Evolutionary conservation across 345 rosid genomes (phyloP).

Genomic region (Citrus hindsii): DNA sequence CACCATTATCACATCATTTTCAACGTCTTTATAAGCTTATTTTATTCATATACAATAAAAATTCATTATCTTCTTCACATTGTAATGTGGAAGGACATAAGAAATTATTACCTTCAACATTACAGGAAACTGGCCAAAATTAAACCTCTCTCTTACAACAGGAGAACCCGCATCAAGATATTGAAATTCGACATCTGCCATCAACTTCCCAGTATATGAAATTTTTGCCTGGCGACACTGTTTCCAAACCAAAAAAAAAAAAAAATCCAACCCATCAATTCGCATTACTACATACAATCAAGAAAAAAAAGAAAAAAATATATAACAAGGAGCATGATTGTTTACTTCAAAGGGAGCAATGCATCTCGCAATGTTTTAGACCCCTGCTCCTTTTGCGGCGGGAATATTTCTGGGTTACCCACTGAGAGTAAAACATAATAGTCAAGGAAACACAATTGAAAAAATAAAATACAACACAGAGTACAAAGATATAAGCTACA

Average conservation of each 20-base stretch:
- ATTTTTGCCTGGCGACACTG: slow-evolving; percentile 88
- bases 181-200: slow-evolving; percentile 58
- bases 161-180: slow-evolving; percentile 38
- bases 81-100: neutral
- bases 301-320: neutral
- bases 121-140: slow-evolving; percentile 79
- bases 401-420: slow-evolving; percentile 48
- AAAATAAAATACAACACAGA: neutral
- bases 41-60: neutral
- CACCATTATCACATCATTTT: neutral
- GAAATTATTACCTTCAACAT: slow-evolving; percentile 66
- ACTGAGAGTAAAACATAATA: slow-evolving; percentile 45
- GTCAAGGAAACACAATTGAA: slow-evolving; percentile 39
- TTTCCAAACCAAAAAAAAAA: slow-evolving; percentile 1
- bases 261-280: neutral
- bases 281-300: neutral
- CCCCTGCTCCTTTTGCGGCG: slow-evolving; percentile 58
- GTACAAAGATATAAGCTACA: neutral
- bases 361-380: slow-evolving; percentile 32
- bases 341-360: slow-evolving; percentile 73
- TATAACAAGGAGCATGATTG: neutral
- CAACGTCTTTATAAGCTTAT: neutral
- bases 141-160: slow-evolving; percentile 49
- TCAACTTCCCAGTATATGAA: slow-evolving; percentile 71
- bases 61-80: neutral